Conservation (phyloP, 2,329 filamentous ascomycete genomes). For the Hyphodiscus sp. region DNA sequence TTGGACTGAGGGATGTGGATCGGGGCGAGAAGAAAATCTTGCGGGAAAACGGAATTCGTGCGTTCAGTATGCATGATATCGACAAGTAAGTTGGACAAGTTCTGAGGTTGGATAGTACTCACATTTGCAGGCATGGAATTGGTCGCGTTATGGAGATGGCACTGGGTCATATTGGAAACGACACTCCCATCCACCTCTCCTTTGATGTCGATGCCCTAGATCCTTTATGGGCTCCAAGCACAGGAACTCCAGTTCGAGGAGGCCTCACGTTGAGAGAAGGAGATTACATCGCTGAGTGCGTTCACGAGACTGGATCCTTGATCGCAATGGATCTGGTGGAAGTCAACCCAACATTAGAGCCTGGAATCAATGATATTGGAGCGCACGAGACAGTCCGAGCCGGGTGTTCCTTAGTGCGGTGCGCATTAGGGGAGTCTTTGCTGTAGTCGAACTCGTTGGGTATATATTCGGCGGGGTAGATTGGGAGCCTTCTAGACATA, state of each 20-base stretch:
- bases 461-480: not conserved
- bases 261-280: conserved; percentile 91
- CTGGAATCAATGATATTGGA: conserved; percentile 48
- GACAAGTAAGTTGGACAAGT: conserved; percentile 56
- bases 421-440: conserved; percentile 85
- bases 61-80: conserved; percentile 98
- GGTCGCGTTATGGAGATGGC: conserved; percentile 97
- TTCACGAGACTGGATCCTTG: conserved; percentile 72
- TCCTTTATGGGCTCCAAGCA: conserved; percentile 92
- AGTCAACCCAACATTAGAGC: conserved; percentile 68
- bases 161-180: conserved; percentile 86
- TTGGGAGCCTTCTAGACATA: not conserved
- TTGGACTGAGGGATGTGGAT: conserved; percentile 90
- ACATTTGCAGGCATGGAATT: conserved; percentile 68
- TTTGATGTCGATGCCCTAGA: conserved; percentile 97
- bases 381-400: conserved; percentile 83
- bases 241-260: conserved; percentile 88
- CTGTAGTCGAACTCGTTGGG: conserved; percentile 42
- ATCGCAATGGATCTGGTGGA: conserved; percentile 78
- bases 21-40: conserved; percentile 89
- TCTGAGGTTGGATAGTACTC: not conserved
- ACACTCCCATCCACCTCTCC: conserved; percentile 93
- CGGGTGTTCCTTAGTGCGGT: conserved; percentile 85
- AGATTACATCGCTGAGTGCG: conserved; percentile 89
- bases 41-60: conserved; percentile 82